Conservation (phyloP, 371 early-diverging fungal genomes). For the Thermomucor indicae-seudaticae region DNA sequence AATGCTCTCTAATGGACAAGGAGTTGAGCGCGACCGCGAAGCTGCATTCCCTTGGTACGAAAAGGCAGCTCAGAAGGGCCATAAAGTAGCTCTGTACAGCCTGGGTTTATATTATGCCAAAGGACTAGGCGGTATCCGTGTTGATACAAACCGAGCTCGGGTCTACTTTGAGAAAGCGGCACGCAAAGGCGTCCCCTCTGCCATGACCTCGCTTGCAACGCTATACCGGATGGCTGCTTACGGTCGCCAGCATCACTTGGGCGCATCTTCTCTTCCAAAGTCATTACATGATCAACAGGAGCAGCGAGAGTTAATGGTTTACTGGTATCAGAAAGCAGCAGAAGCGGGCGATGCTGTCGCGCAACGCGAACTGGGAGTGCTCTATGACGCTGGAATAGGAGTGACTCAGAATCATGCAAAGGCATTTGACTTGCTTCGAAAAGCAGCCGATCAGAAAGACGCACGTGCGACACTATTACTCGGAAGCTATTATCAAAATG, state of each 20-base stretch:
- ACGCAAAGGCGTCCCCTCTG: slow-evolving; percentile 22
- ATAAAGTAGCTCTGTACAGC: slow-evolving; percentile 26
- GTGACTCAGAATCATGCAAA: slow-evolving; percentile 58
- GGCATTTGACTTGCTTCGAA: slow-evolving; percentile 73
- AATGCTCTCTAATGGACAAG: slow-evolving; percentile 39
- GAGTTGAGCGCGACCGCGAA: slow-evolving; percentile 29
- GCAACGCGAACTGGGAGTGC: slow-evolving; percentile 74
- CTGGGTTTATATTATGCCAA: slow-evolving; percentile 42
- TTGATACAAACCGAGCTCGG: slow-evolving; percentile 22
- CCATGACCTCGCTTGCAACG: slow-evolving; percentile 31
- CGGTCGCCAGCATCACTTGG: neutral
- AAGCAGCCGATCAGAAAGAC: slow-evolving; percentile 71
- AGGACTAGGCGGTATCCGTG: slow-evolving; percentile 26
- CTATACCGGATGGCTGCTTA: slow-evolving; percentile 6
- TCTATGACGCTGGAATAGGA: slow-evolving; percentile 73
- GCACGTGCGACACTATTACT: slow-evolving; percentile 73
- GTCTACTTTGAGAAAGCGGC: slow-evolving; percentile 35
- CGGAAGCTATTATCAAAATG: slow-evolving; percentile 42
- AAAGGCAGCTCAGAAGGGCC: slow-evolving; percentile 42
- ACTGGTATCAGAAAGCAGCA: slow-evolving; percentile 45
- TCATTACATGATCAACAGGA: slow-evolving; percentile 25
- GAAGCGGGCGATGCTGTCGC: slow-evolving; percentile 47
- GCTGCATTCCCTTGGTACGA: slow-evolving; percentile 44
- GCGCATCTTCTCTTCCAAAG: neutral
- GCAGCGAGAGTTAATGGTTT: slow-evolving; percentile 20